Conservation (phyloP, 2,329 filamentous ascomycete species). For the Didymella sp. region DNA sequence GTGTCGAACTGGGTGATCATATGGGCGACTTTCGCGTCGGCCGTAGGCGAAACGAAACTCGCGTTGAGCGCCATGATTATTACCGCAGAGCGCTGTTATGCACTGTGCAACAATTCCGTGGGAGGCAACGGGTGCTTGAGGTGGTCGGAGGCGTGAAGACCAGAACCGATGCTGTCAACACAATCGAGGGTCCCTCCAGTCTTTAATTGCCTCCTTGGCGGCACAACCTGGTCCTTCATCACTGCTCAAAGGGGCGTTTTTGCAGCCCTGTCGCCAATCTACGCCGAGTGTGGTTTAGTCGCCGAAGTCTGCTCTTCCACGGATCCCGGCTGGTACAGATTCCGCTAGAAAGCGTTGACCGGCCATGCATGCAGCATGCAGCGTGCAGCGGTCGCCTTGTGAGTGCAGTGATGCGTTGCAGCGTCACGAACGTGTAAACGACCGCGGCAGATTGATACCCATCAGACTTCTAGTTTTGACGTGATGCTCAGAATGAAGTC, state of each 20-base stretch:
- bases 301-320: constrained; percentile 12
- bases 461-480: not conserved
- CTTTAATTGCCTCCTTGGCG: constrained; percentile 21
- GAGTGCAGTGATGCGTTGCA: not conserved
- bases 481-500: constrained; percentile 2
- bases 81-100: not conserved
- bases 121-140: constrained; percentile 1
- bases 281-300: constrained; percentile 14
- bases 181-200: constrained; percentile 11
- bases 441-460: not conserved
- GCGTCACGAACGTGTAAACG: not conserved
- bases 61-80: constrained; percentile 47
- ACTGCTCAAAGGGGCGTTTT: constrained; percentile 8
- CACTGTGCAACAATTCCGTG: constrained; percentile 7
- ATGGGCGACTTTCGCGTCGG: constrained; percentile 48
- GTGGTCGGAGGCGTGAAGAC: constrained; percentile 13
- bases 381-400: not conserved
- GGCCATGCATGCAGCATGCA: constrained; percentile 7
- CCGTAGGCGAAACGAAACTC: constrained; percentile 51
- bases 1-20: constrained; percentile 40
- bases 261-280: constrained; percentile 13
- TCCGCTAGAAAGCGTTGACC: constrained; percentile 2
- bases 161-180: constrained; percentile 11
- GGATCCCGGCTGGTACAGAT: not conserved
- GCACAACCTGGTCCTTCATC: constrained; percentile 13